phyloP scores from a whole-genome alignment of 116 monocot species.

The Posidonia oceanica region DNA sequence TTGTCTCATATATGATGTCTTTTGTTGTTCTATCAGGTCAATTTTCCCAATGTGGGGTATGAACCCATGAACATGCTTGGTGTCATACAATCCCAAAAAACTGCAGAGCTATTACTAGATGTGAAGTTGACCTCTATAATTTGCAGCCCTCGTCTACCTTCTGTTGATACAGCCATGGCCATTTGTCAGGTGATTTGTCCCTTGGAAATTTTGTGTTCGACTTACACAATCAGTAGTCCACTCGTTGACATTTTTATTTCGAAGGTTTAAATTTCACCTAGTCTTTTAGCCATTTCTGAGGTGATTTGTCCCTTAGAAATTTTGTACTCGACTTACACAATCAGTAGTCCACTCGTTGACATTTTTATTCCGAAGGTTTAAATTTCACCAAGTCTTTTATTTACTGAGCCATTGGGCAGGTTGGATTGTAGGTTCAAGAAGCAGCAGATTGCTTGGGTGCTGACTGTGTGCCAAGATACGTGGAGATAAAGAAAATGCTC shows the following conservation, averaged over 20 bases:
- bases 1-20: background rate
- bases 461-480: slow-evolving; percentile 65
- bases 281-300: slow-evolving; percentile 42
- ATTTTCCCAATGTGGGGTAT: slow-evolving; percentile 45
- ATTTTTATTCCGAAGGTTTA: background rate
- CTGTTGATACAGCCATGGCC: slow-evolving; percentile 63
- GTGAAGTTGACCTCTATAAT: slow-evolving; percentile 53
- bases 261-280: background rate
- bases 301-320: slow-evolving; percentile 16
- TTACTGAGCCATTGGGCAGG: slow-evolving; percentile 11
- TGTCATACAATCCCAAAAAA: slow-evolving; percentile 57
- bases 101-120: slow-evolving; percentile 79
- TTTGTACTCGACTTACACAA: background rate
- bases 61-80: slow-evolving; percentile 96
- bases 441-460: slow-evolving; percentile 92
- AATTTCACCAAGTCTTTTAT: background rate
- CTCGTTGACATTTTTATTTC: background rate
- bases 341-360: background rate
- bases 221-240: background rate
- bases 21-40: slow-evolving; percentile 27
- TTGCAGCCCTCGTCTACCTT: slow-evolving; percentile 53
- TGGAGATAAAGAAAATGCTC: slow-evolving; percentile 56
- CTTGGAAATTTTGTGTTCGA: background rate
- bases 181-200: slow-evolving; percentile 56
- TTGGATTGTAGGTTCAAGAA: slow-evolving; percentile 72